These are phyloP conservation scores for Entophlyctis luteolus DNA, from an alignment of 192 early-diverging fungal genomes.

Conservation along the genomic window DNA sequence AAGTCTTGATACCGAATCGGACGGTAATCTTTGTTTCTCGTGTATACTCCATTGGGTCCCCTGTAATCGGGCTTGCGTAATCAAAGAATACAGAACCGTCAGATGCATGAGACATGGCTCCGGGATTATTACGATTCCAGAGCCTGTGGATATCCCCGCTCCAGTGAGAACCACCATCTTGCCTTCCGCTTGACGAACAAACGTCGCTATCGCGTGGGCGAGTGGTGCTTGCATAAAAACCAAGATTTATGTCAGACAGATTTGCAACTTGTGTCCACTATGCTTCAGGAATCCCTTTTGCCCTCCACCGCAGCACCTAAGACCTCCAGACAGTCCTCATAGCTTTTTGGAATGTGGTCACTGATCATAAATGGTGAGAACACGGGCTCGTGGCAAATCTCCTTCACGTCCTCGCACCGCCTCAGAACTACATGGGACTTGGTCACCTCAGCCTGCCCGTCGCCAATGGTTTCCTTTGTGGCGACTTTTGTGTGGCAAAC, in stretches of 20 bases:
- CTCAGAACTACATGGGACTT: slow-evolving; percentile 37
- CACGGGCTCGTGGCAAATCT: slow-evolving; percentile 72
- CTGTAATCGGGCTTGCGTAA: slow-evolving; percentile 41
- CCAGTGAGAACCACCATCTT: slow-evolving; percentile 30
- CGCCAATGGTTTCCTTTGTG: not conserved
- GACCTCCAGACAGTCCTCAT: slow-evolving; percentile 56
- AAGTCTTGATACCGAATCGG: slow-evolving; percentile 73
- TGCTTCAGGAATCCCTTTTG: not conserved
- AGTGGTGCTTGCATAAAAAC: no score
- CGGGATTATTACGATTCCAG: slow-evolving; percentile 73
- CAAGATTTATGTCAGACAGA: no score
- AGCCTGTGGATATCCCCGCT: slow-evolving; percentile 48
- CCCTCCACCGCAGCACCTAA: not conserved
- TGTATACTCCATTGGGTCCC: slow-evolving; percentile 55
- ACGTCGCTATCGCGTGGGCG: slow-evolving; percentile 9
- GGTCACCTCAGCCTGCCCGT: not conserved
- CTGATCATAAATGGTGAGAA: slow-evolving; percentile 74
- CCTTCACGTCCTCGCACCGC: slow-evolving; percentile 70
- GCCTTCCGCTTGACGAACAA: slow-evolving; percentile 17
- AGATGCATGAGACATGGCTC: slow-evolving; percentile 50
- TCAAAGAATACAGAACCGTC: not conserved
- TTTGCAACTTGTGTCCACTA: no score
- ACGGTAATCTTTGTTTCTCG: slow-evolving; percentile 56
- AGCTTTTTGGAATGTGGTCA: slow-evolving; percentile 71
- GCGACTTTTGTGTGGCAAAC: slow-evolving; percentile 30